Percentiles rank a stretch among this genome's conserved stretches.
These are phyloP conservation scores for Serendipita indica DNA, from an alignment of 768 basidiomycete species.

Conservation along the genomic window DNA sequence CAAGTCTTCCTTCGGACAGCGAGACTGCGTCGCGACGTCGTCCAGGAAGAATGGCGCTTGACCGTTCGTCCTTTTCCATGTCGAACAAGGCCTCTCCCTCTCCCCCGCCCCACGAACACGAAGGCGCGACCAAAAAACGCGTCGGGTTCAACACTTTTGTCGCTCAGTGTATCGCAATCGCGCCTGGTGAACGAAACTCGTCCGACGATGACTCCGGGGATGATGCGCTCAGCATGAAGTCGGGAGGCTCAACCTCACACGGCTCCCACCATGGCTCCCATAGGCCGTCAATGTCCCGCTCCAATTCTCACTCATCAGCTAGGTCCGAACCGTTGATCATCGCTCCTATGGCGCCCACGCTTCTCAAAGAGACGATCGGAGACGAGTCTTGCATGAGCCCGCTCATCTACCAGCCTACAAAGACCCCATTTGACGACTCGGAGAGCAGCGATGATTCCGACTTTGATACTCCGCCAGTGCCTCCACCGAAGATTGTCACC, in stretches of 20 bases:
- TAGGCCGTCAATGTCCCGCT: constrained; percentile 16
- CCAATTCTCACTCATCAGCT: constrained; percentile 11
- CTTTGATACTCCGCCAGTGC: background rate
- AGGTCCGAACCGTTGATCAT: constrained; percentile 45
- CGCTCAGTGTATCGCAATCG: constrained; percentile 86
- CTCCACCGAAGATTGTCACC: background rate
- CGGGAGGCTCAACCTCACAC: constrained; percentile 20
- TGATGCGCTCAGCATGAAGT: constrained; percentile 41
- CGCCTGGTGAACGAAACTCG: constrained; percentile 42
- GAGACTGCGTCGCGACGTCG: constrained; percentile 9
- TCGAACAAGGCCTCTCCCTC: constrained; percentile 17
- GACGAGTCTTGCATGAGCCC: background rate
- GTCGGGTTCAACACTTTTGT: constrained; percentile 98
- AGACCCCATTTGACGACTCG: background rate
- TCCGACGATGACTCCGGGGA: constrained; percentile 29
- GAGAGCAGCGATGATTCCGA: background rate
- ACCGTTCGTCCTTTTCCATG: constrained; percentile 17
- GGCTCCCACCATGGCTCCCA: constrained; percentile 15
- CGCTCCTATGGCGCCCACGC: constrained; percentile 61
- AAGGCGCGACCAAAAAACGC: constrained; percentile 46
- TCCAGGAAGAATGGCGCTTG: constrained; percentile 15
- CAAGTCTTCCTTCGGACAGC: constrained; percentile 21
- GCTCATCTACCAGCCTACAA: background rate
- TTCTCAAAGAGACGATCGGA: constrained; percentile 39
- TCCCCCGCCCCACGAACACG: background rate